Evolutionary conservation across 2,329 filamentous ascomycete genomes (phyloP), one percentile per base, ranked within the genome.

Genomic region (Tolypocladium album): DNA sequence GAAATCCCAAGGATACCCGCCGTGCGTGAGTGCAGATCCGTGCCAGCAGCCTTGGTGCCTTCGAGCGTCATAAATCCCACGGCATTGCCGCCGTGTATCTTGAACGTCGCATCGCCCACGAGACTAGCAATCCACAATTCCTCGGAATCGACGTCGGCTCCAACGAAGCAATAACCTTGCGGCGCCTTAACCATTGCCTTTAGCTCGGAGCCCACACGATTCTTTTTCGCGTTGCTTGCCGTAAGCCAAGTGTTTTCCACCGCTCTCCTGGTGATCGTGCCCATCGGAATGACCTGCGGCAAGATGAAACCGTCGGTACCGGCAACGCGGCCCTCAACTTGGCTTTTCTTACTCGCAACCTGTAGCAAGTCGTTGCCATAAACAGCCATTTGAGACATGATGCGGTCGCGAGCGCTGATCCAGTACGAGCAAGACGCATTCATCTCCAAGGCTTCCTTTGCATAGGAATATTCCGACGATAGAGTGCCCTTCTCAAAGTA

Each of bases 1-100:
- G 91, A 95, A 62, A 99, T 99, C 8, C 92, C 93, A 2, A 99
- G 75, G 60, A 99, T 99, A 7, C 83, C 82, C 1, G 94, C 95
- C 36, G 94, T 99, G 39, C 93, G 89, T 8, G 92, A 97, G 74
- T 99, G 93, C 60, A 97, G 76, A 72, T 99, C 93, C 0, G 93
- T 99, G 4, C 93, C 93, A 3, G 90, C 91, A 7, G 91, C 87
- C 75, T 99, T 97, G 57, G 91, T 94, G 17, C 94, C 93, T 76
- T 99, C 95, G 1, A 99, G 79, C 0, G 94, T 99, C 95, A 99
- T 99, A 78, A 99, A 99, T 0, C 95, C 94, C 61, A 99, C 90
- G 1, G 95, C 94, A 70, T 97, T 97, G 58, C 94, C 95, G 50
- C 94, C 95, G 66, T 99, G 94, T 1, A 99, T 79, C 69, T 91